Evolutionary conservation across 495 filamentous ascomycete genomes (phyloP), one percentile per base, ranked within the genome.

Genomic region (Cetradonia linearis): DNA sequence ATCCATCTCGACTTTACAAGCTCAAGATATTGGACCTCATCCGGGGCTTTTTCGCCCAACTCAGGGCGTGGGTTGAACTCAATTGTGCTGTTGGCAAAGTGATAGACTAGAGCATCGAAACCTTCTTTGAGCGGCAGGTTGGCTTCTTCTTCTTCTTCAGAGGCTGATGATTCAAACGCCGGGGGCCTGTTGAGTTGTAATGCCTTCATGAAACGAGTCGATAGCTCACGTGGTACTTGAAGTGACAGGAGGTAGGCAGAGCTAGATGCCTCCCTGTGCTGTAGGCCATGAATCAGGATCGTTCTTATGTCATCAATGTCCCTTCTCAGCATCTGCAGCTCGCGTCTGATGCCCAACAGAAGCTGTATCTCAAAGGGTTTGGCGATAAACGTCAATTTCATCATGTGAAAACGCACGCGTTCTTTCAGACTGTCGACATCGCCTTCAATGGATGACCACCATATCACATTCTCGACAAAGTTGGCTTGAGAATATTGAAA

Each of bases 1-100:
- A 67, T 60, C 66, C 66, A 68, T 30, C 28, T 58, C 31, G 58
- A 62, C 46, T 68, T 68, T 1, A 66, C 30, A 34, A 68, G 62
- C 10, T 68, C 65, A 5, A 68, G 38, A 40, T 62, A 68, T 36
- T 68, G 66, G 5, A 49, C 33, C 34, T 49, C 61, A 8, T 68
- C 58, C 0, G 66, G 66, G 3, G 58, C 36, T 6, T 52, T 59
- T 42, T 62, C 54, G 20, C 60, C 46, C 16, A 56, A 20, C 14
- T 64, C 46, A 1, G 52, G 40, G 4, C 53, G 25, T 9, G 66
- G 49, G 16, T 64, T 66, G 58, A 66, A 68, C 27, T 64, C 58
- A 30, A 68, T 55, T 4, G 66, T 68, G 30, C 66, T 61, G 28
- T 56, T 55, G 6, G 66, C 40, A 30, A 68, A 68, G 18, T 68